Evolutionary conservation across 2,329 filamentous ascomycete genomes (phyloP).

Genomic region (Endocalyx cinctus): DNA sequence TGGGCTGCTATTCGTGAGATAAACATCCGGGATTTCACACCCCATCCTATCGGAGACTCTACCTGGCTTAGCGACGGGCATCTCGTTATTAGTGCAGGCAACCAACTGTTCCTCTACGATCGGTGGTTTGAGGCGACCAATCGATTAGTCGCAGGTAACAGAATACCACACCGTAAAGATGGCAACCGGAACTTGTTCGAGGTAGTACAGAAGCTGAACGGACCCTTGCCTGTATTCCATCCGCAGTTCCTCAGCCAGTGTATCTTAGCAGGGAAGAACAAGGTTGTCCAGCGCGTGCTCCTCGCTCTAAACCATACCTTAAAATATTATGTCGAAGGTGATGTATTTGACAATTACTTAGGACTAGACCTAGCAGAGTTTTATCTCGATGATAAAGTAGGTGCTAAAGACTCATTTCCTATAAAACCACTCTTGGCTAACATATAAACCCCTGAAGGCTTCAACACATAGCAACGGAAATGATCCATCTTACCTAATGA

Average conservation of each 20-base stretch:
- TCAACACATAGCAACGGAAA: too few species aligned
- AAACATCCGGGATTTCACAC: constrained; percentile 72
- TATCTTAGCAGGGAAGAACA: constrained; percentile 72
- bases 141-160: constrained; percentile 49
- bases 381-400: constrained; percentile 36
- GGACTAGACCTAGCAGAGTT: constrained; percentile 61
- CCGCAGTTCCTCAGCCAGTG: constrained; percentile 87
- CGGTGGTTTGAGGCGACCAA: constrained; percentile 64
- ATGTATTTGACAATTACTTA: constrained; percentile 73
- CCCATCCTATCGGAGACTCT: constrained; percentile 87
- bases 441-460: too few species aligned
- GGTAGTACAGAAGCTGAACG: constrained; percentile 77
- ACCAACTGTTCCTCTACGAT: constrained; percentile 83
- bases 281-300: constrained; percentile 67
- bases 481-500: constrained; percentile 34
- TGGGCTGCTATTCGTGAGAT: constrained; percentile 86
- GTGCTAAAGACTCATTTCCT: constrained; percentile 6
- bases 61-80: constrained; percentile 85
- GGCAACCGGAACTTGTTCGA: constrained; percentile 70
- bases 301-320: constrained; percentile 68
- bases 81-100: constrained; percentile 82
- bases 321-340: constrained; percentile 79
- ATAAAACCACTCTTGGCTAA: too few species aligned
- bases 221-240: constrained; percentile 84
- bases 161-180: constrained; percentile 43